A percentile compares a stretch with the other conserved stretches of the same genome.
phyloP scores from a whole-genome alignment of 2,329 filamentous ascomycete genomes.

The Diaporthe citri region DNA sequence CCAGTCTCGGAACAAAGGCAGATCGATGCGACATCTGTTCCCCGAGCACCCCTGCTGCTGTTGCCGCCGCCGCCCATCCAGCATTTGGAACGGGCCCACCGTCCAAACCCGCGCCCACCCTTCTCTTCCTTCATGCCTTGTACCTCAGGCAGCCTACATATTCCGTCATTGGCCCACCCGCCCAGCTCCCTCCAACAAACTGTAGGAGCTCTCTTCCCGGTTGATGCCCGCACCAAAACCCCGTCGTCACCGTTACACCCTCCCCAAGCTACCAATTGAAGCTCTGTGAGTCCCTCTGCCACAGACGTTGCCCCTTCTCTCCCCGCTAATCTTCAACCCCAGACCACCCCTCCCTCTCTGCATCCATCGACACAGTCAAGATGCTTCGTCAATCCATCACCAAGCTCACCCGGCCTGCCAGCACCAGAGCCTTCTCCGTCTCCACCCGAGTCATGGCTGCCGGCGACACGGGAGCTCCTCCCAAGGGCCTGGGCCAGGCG shows the following conservation, averaged over 20 bases:
- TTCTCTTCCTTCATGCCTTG: slow-evolving; percentile 12
- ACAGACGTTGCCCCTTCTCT: slow-evolving; percentile 13
- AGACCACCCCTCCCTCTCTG: slow-evolving; percentile 21
- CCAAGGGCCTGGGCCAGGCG: slow-evolving; percentile 65
- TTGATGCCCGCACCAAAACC: slow-evolving; percentile 5
- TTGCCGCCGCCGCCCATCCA: not conserved
- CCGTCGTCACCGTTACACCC: slow-evolving; percentile 24
- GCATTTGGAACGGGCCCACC: slow-evolving; percentile 16
- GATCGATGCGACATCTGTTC: slow-evolving; percentile 26
- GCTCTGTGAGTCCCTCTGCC: slow-evolving; percentile 31
- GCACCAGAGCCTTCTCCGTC: slow-evolving; percentile 72
- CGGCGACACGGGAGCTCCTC: slow-evolving; percentile 77
- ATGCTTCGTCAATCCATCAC: slow-evolving; percentile 78
- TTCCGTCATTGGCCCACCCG: slow-evolving; percentile 39
- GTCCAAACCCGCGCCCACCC: not conserved
- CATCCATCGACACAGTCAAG: slow-evolving; percentile 45
- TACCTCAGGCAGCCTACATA: slow-evolving; percentile 31
- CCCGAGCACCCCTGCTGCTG: slow-evolving; percentile 20
- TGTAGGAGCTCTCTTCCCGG: slow-evolving; percentile 27
- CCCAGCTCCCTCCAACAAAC: slow-evolving; percentile 10
- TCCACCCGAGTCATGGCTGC: slow-evolving; percentile 74
- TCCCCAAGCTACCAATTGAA: slow-evolving; percentile 39
- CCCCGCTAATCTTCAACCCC: slow-evolving; percentile 6
- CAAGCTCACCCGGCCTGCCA: slow-evolving; percentile 65
- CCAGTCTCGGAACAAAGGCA: slow-evolving; percentile 20